Evolutionary conservation across 306 rosid genomes (phyloP).

Genomic region (Cicer chorassanicum): DNA sequence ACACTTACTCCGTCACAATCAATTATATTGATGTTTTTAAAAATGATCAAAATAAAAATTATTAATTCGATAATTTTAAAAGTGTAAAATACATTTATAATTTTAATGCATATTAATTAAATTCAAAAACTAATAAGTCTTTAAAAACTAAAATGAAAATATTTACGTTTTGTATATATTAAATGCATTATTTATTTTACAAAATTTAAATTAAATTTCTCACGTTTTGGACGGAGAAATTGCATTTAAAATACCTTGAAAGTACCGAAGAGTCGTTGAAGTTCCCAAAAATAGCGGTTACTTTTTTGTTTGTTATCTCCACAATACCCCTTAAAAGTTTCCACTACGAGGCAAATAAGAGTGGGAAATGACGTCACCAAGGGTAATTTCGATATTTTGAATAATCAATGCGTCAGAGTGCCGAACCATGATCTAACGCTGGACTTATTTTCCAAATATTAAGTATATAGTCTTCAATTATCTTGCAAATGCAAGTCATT

Average conservation of each 20-base stretch:
- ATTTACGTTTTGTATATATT: too few species aligned
- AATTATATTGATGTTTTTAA: too few species aligned
- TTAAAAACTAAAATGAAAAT: too few species aligned
- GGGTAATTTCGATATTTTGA: slow-evolving; percentile 36
- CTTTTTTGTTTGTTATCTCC: slow-evolving; percentile 3
- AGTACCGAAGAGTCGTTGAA: slow-evolving; percentile 36
- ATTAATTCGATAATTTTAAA: too few species aligned
- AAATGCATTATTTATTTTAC: too few species aligned
- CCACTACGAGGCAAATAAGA: background rate
- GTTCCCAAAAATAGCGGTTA: slow-evolving; percentile 41
- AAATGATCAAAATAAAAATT: too few species aligned
- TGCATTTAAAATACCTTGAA: background rate
- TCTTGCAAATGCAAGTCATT: background rate
- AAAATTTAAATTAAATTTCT: too few species aligned
- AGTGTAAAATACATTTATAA: too few species aligned
- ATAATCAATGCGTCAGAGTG: background rate
- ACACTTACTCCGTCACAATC: too few species aligned
- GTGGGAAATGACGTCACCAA: background rate
- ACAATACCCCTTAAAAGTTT: slow-evolving; percentile 29
- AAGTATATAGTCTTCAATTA: background rate
- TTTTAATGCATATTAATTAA: too few species aligned
- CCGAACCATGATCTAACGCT: background rate
- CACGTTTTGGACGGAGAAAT: too few species aligned
- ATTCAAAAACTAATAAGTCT: too few species aligned
- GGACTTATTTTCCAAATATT: slow-evolving; percentile 26